Base-by-base conservation (phyloP, 2,329 filamentous ascomycete genomes). In the Emmonsiellopsis sp. region DNA sequence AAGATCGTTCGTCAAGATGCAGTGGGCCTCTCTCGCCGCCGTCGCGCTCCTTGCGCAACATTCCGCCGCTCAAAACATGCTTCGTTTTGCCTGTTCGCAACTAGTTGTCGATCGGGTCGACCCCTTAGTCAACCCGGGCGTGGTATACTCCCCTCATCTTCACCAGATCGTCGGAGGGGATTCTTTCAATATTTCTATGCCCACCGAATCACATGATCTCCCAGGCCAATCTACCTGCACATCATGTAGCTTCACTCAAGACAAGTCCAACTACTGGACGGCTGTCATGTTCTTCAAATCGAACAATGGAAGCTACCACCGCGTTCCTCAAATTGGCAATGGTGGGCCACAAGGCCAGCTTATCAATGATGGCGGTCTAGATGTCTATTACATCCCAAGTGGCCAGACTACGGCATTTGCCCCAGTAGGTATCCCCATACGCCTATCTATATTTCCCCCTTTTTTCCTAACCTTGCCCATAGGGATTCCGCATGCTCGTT, bases 251-350 rank as follows among this genome's bases (percentile, higher is more conserved):
- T 74, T 75, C 63, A 63, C 62, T 54, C 67, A 75, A 61, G 71
- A 75, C 62, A 67, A 69, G 61, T 73, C 70, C 64, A 75, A 75
- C 70, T 74, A 75, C 68, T 75, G 73, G 72, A 74, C 72, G 20
- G 70, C 72, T 54, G 70, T 73, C 61, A 69, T 75, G 68, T 75
- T 74, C 67, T 75, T 72, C 68, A 68, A 71, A 61, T 63, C 67
- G 52, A 67, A 63, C 63, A 75, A 75, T 64, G 72, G 72, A 52
- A 70, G 67, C 52, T 73, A 70, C 62, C 67, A 70, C 59, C 71
- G 72, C 52, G 70, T 74, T 44, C 72, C 71, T 31, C 73, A 75
- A 72, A 44, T 44, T 15, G 41, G n/a, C 41, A 49, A 49, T 38
- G 44, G 44, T 31, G 44, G 44, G 2, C 20, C 44, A 13, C 31